A percentile compares a stretch with the other conserved stretches of the same genome.
Evolutionary conservation across 441 rosid genomes (phyloP).

Genomic region (Raphanus hybrid): DNA sequence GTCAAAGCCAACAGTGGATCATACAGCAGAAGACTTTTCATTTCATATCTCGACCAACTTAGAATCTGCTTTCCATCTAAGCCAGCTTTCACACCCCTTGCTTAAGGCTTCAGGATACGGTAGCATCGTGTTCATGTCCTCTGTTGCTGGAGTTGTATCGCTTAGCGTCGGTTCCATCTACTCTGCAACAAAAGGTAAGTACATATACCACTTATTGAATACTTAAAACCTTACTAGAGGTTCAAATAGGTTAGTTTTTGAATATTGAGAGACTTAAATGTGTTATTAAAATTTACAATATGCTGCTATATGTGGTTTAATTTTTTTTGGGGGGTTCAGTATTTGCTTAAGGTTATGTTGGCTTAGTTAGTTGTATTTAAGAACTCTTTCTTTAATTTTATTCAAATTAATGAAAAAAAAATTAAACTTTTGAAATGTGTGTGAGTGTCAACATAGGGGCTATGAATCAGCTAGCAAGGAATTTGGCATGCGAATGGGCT

Average conservation of each 20-base stretch:
- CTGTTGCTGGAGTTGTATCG: slow-evolving; percentile 41
- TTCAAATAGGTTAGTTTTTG: neutral
- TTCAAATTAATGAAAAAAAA: neutral
- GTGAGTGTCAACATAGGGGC: slow-evolving; percentile 38
- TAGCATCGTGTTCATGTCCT: slow-evolving; percentile 52
- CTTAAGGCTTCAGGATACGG: slow-evolving; percentile 49
- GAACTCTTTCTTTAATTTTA: neutral
- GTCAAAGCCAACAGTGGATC: slow-evolving; percentile 42
- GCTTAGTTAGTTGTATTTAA: neutral
- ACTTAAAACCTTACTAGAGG: neutral
- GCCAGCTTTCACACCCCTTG: slow-evolving; percentile 56
- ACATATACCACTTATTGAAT: neutral
- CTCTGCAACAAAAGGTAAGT: slow-evolving; percentile 32
- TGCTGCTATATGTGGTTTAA: neutral
- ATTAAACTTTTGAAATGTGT: neutral
- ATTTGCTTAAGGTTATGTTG: neutral
- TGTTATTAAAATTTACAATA: neutral
- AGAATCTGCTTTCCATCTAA: slow-evolving; percentile 51
- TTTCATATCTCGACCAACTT: slow-evolving; percentile 49
- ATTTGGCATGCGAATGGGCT: slow-evolving; percentile 60
- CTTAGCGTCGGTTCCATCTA: slow-evolving; percentile 36
- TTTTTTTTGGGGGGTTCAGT: neutral
- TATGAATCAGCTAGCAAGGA: slow-evolving; percentile 49
- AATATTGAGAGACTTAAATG: neutral
- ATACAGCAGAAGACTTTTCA: slow-evolving; percentile 50